Conservation (phyloP, 768 basidiomycete genomes). For the Lactarius sanguifluus region DNA sequence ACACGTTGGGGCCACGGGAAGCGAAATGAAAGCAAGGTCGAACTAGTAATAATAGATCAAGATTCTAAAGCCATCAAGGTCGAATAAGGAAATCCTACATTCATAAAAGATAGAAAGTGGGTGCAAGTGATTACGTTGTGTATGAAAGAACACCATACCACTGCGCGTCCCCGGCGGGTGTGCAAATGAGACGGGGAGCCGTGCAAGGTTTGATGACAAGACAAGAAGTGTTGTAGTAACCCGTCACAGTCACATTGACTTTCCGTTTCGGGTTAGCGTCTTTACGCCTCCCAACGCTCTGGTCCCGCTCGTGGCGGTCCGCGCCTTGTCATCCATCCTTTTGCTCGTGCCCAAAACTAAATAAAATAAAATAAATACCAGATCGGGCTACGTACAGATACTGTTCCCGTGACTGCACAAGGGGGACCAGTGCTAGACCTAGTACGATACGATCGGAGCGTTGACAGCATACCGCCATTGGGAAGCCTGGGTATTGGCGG, state of each 20-base stretch:
- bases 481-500: constrained; percentile 9
- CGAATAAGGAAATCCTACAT: constrained; percentile 12
- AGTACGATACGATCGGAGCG: constrained; percentile 14
- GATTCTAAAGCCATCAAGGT: background rate
- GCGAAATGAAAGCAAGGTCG: background rate
- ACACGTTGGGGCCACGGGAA: background rate
- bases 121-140: constrained; percentile 7
- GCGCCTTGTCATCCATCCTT: background rate
- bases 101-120: background rate
- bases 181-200: constrained; percentile 1
- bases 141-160: background rate
- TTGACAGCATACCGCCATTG: constrained; percentile 9
- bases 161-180: constrained; percentile 2
- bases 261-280: constrained; percentile 24
- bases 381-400: constrained; percentile 1
- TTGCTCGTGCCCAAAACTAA: background rate
- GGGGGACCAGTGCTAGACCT: background rate
- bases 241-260: constrained; percentile 1
- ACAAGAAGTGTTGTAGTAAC: background rate
- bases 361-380: background rate
- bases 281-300: constrained; percentile 11
- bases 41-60: background rate
- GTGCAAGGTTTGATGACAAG: constrained; percentile 20
- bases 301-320: background rate
- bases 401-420: constrained; percentile 8